A percentile compares a stretch with the other conserved stretches of the same genome.
phyloP scores from a whole-genome alignment of 2,329 filamentous ascomycete species.

The Neopestalotiopsis rosae region DNA sequence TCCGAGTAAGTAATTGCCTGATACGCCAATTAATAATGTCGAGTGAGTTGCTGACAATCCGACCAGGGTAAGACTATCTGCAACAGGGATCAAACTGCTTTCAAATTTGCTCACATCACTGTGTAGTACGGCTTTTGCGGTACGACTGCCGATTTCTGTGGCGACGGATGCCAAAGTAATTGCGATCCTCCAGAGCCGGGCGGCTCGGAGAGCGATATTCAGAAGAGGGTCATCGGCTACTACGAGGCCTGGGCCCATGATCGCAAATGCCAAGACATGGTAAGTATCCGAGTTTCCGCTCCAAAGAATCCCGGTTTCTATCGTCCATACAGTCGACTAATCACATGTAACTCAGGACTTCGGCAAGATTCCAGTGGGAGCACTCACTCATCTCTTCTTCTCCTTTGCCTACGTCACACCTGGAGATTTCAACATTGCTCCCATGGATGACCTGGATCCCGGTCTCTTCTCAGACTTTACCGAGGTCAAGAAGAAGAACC shows the following conservation, averaged over 20 bases:
- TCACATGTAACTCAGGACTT: constrained; percentile 37
- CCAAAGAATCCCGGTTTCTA: too few relatives aligned
- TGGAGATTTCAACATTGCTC: constrained; percentile 30
- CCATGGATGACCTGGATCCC: constrained; percentile 29
- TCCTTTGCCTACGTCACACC: constrained; percentile 43
- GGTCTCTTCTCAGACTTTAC: constrained; percentile 33
- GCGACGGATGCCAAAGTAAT: constrained; percentile 32
- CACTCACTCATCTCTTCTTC: constrained; percentile 41
- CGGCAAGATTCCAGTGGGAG: constrained; percentile 45
- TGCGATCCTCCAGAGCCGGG: constrained; percentile 26
- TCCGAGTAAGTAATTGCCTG: constrained; percentile 26
- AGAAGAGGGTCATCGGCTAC: constrained; percentile 36
- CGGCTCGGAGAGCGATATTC: constrained; percentile 21
- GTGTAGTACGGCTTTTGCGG: constrained; percentile 37
- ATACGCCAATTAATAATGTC: constrained; percentile 7
- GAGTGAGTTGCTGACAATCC: too few relatives aligned
- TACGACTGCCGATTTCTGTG: constrained; percentile 28
- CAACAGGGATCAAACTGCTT: too few relatives aligned
- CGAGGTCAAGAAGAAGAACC: constrained; percentile 33
- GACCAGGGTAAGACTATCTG: too few relatives aligned
- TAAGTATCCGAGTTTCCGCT: too few relatives aligned
- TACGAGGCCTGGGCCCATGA: constrained; percentile 34
- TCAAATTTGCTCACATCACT: too few relatives aligned
- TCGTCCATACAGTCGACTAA: not conserved
- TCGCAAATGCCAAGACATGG: constrained; percentile 4